Percentiles rank a stretch among this genome's conserved stretches.
phyloP scores from a whole-genome alignment of 2,329 filamentous ascomycete genomes.

The Sarocladiaceae sp. region DNA sequence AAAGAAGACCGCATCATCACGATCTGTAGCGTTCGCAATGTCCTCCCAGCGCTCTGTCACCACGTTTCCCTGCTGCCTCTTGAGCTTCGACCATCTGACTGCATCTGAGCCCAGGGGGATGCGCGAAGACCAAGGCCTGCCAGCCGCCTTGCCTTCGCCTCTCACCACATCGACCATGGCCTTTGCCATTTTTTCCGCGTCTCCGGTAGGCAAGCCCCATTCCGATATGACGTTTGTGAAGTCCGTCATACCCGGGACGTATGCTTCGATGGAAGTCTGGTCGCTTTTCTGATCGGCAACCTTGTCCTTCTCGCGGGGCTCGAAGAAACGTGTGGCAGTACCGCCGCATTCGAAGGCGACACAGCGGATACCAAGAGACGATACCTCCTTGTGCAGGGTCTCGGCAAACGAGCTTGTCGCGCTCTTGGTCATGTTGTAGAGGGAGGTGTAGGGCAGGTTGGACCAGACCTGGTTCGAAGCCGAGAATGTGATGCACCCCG shows the following conservation, averaged over 20 bases:
- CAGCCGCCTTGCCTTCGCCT: background rate
- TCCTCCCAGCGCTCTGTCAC: background rate
- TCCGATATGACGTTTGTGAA: background rate
- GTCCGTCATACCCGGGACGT: background rate
- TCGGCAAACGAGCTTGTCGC: slow-evolving; percentile 22
- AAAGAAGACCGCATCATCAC: background rate
- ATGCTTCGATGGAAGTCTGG: background rate
- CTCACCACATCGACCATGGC: background rate
- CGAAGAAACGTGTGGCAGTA: slow-evolving; percentile 21
- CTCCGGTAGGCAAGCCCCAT: background rate
- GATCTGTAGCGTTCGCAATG: background rate
- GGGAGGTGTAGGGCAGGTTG: slow-evolving; percentile 22
- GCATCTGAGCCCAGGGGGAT: slow-evolving; percentile 1
- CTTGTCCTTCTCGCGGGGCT: slow-evolving; percentile 16
- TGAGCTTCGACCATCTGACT: background rate
- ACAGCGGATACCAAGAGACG: slow-evolving; percentile 20
- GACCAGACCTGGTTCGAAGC: slow-evolving; percentile 21
- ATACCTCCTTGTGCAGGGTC: slow-evolving; percentile 22
- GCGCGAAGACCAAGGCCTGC: background rate
- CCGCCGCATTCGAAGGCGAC: slow-evolving; percentile 27
- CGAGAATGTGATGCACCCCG: slow-evolving; percentile 23
- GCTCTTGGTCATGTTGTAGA: slow-evolving; percentile 24
- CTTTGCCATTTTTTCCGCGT: background rate
- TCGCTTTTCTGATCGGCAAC: slow-evolving; percentile 13
- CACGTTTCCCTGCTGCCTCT: background rate